phyloP scores from a whole-genome alignment of 257 asterid species.

The Jasminum sambac region DNA sequence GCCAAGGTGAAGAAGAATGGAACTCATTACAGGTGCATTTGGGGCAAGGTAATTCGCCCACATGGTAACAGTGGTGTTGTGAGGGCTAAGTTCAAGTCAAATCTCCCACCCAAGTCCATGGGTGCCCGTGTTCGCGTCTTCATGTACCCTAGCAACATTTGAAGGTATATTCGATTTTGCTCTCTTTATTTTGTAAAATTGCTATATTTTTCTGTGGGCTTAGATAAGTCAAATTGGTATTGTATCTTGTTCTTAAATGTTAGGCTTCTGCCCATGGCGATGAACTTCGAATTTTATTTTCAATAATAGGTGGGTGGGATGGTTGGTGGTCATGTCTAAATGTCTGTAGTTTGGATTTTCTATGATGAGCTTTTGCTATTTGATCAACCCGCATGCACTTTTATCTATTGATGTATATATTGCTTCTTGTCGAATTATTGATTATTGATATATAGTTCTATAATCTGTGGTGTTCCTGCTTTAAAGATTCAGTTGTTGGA shows the following conservation, averaged over 20 bases:
- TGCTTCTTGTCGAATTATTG: too few relatives aligned
- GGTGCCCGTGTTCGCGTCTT: constrained; percentile 60
- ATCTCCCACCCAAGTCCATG: constrained; percentile 68
- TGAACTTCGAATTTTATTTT: neutral
- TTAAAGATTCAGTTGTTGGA: neutral
- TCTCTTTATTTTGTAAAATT: neutral
- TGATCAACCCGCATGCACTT: neutral
- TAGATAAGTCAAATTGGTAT: too few relatives aligned
- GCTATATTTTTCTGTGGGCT: too few relatives aligned
- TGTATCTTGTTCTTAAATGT: too few relatives aligned
- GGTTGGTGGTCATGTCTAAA: too few relatives aligned
- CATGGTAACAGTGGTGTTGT: constrained; percentile 78
- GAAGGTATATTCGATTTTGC: constrained; percentile 26
- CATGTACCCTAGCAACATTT: constrained; percentile 68
- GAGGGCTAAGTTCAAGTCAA: constrained; percentile 68
- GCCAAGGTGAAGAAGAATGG: constrained; percentile 64
- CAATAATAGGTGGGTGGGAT: neutral
- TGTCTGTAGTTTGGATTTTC: neutral
- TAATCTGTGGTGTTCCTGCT: too few relatives aligned
- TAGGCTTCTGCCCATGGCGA: too few relatives aligned
- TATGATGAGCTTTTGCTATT: neutral
- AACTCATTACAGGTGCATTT: constrained; percentile 62
- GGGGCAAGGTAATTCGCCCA: constrained; percentile 68
- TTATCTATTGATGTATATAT: too few relatives aligned
- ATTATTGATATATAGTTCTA: neutral